These are phyloP conservation scores for Pichia sporocuriosa DNA, from an alignment of 805 yeast genomes.

Conservation along the genomic window DNA sequence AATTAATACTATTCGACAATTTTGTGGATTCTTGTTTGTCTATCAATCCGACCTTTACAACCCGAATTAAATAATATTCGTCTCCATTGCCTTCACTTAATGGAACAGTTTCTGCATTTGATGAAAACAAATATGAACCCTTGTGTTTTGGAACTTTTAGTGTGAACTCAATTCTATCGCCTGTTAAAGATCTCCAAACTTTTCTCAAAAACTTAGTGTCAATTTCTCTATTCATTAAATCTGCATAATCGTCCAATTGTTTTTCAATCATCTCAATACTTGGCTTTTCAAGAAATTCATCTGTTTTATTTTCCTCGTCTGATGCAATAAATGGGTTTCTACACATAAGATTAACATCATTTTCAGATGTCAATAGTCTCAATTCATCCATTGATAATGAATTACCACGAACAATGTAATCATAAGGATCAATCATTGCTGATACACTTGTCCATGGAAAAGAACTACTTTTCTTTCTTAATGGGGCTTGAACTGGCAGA, in stretches of 20 bases:
- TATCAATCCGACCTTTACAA: slow-evolving; percentile 35
- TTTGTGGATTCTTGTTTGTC: slow-evolving; percentile 34
- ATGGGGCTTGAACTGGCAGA: slow-evolving; percentile 7
- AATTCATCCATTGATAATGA: slow-evolving; percentile 15
- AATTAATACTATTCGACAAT: slow-evolving; percentile 12
- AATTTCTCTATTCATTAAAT: slow-evolving; percentile 13
- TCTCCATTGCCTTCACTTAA: slow-evolving; percentile 12
- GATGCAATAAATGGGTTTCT: slow-evolving; percentile 22
- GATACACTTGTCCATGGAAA: slow-evolving; percentile 25
- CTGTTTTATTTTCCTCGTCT: background rate
- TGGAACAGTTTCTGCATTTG: slow-evolving; percentile 13
- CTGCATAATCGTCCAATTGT: slow-evolving; percentile 12
- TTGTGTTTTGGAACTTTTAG: slow-evolving; percentile 23
- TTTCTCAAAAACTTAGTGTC: slow-evolving; percentile 14
- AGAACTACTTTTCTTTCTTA: slow-evolving; percentile 25
- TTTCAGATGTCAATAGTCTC: slow-evolving; percentile 3
- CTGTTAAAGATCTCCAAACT: slow-evolving; percentile 15
- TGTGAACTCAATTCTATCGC: slow-evolving; percentile 5
- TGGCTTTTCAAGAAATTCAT: background rate
- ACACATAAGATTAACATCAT: slow-evolving; percentile 13
- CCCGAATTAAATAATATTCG: slow-evolving; percentile 28
- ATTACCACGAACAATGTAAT: slow-evolving; percentile 27
- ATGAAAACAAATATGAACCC: slow-evolving; percentile 21
- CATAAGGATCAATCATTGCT: slow-evolving; percentile 31
- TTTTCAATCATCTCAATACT: slow-evolving; percentile 6